Evolutionary conservation across 2,329 filamentous ascomycete genomes (phyloP), one percentile per base, ranked within the genome.

Genomic region (Didymella arachidicola): DNA sequence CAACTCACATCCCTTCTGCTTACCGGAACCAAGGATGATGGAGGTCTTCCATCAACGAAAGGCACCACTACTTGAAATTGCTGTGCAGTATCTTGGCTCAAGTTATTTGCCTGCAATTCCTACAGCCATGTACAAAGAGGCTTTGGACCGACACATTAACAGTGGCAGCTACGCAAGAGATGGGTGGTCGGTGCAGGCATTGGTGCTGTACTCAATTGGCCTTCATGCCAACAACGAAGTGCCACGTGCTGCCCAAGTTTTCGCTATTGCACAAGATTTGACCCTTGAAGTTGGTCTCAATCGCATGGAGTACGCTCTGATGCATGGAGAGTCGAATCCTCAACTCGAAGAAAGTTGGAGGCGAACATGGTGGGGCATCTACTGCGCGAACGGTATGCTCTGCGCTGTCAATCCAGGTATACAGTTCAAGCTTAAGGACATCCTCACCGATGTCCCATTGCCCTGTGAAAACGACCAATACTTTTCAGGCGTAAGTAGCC

Each of bases 291-390:
- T 97, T 25, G 89, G 90, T 0, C 84, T 97, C 76, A 88, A 96
- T 71, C 86, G 85, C 10, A 82, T 85, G 46, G 82, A 84, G 0
- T 96, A 87, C 73, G 88, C 92, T 0, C 77, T 82, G 0, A 77
- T 83, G 5, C 81, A 92, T 66, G 88, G 89, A 16, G 80, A 83
- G 27, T 86, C 86, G 5, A 86, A 89, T 59, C 82, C 86, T 0
- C 81, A 92, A 1, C 73, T 93, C 3, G 91, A 94, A 72, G 93
- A 97, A 76, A 91, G 89, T 73, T 89, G 92, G 86, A 86, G 92
- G 18, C 84, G 93, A 58, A 97, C 93, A 1, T 97, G 93, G 93
- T 97, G 93, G 93, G 92, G 86, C 67, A 70, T 91, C 38, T 94
- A 89, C 71, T 84, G 91, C n/a, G 85, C 92, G 14, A 92, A 96